Evolutionary conservation across 2,329 filamentous ascomycete genomes (phyloP).

Genomic region (Rachicladosporium sp.): DNA sequence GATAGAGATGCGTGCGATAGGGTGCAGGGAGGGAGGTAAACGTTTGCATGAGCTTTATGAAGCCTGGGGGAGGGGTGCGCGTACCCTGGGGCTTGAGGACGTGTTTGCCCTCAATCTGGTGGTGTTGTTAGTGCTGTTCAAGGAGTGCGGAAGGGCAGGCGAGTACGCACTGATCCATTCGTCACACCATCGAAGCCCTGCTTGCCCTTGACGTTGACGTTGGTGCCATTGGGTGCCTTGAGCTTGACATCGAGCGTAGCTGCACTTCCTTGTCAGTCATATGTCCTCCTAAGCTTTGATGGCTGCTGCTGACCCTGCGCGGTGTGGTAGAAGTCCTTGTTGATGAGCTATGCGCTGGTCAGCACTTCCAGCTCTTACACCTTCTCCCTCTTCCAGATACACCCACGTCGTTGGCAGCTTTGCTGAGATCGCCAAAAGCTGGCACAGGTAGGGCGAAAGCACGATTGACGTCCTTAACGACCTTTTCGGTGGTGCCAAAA

Average conservation of each 20-base stretch:
- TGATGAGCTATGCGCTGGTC: constrained; percentile 60
- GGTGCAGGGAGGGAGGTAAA: constrained; percentile 14
- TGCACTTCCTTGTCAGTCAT: constrained; percentile 25
- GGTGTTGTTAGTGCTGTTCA: constrained; percentile 1
- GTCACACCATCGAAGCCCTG: constrained; percentile 92
- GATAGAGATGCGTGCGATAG: constrained; percentile 13
- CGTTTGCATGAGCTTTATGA: constrained; percentile 11
- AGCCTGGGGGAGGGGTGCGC: constrained; percentile 19
- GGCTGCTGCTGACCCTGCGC: constrained; percentile 21
- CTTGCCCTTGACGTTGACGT: constrained; percentile 98
- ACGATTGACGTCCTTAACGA: constrained; percentile 15
- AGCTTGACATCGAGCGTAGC: constrained; percentile 98
- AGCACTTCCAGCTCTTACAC: background rate
- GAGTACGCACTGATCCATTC: constrained; percentile 68
- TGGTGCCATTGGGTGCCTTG: constrained; percentile 97
- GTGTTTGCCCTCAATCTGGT: constrained; percentile 88
- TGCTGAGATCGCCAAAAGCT: constrained; percentile 93
- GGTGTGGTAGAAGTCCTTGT: constrained; percentile 99
- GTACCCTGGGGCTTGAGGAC: constrained; percentile 83
- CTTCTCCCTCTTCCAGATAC: background rate
- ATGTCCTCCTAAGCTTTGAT: constrained; percentile 19
- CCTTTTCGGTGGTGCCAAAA: constrained; percentile 12
- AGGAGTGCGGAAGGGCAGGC: constrained; percentile 6
- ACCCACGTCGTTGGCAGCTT: constrained; percentile 92
- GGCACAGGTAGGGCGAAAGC: constrained; percentile 56